Percentiles rank a stretch among this genome's conserved stretches.
phyloP scores from a whole-genome alignment of 495 filamentous ascomycete genomes.

The Xylaria acuta region DNA sequence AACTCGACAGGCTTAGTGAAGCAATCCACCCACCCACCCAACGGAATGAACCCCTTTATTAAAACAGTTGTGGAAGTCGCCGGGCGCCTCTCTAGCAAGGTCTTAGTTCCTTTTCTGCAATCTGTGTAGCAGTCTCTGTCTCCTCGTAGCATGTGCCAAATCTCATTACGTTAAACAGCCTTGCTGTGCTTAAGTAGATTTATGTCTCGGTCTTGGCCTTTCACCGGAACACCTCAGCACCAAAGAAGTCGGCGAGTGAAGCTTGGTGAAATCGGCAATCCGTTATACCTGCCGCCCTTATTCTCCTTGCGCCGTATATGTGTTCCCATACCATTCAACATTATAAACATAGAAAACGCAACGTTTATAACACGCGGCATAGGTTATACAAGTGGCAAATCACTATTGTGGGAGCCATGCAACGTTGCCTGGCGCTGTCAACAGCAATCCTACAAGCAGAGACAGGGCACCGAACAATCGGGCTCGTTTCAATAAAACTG shows the following conservation, averaged over 20 bases:
- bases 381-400: not conserved
- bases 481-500: not conserved
- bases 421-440: not conserved
- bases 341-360: not conserved
- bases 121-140: not conserved
- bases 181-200: not conserved
- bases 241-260: not conserved
- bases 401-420: not conserved
- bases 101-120: not conserved
- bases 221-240: not conserved
- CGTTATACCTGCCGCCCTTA: not conserved
- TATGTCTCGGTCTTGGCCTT: not conserved
- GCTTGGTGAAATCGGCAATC: not conserved
- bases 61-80: not conserved
- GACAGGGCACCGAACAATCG: not conserved
- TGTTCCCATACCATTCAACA: not conserved
- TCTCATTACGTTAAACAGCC: not conserved
- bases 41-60: not conserved
- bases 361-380: not conserved
- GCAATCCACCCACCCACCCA: not conserved
- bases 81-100: not conserved
- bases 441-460: not conserved
- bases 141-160: not conserved
- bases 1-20: not conserved
- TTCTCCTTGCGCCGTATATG: not conserved